Conservation (phyloP, 2,329 filamentous ascomycete species). For the Colletotrichum costaricense region DNA sequence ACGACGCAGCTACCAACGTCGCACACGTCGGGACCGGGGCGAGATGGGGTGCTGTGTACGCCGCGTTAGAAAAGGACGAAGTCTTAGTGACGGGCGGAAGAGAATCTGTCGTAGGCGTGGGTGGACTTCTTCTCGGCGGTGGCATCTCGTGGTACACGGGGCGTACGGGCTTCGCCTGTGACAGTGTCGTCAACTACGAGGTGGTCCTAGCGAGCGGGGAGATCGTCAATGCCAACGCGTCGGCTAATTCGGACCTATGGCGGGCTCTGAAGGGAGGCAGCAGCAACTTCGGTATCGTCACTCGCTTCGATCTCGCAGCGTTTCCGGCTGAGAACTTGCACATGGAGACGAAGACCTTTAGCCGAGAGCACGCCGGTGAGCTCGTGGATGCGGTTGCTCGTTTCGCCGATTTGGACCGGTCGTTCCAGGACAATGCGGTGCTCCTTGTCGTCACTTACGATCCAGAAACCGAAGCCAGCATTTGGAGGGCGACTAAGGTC, state of each 20-base stretch:
- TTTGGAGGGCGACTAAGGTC: background rate
- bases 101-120: conserved; percentile 45
- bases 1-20: background rate
- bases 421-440: background rate
- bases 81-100: conserved; percentile 39
- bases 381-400: background rate
- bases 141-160: conserved; percentile 39
- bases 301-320: too few species aligned
- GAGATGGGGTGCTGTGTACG: too few species aligned
- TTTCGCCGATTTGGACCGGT: background rate
- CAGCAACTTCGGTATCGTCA: too few species aligned
- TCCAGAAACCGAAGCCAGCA: background rate
- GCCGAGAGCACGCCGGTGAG: background rate
- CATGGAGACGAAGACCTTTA: background rate
- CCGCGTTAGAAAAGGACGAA: too few species aligned
- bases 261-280: too few species aligned
- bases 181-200: conserved; percentile 37
- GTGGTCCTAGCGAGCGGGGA: too few species aligned
- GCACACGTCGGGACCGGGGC: too few species aligned
- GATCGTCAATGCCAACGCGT: too few species aligned
- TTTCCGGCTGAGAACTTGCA: too few species aligned
- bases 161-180: conserved; percentile 51
- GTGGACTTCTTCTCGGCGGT: conserved; percentile 43
- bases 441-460: background rate
- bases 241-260: too few species aligned